Conservation (phyloP, 495 filamentous ascomycete genomes). For the Rostrohypoxylon terebratum region DNA sequence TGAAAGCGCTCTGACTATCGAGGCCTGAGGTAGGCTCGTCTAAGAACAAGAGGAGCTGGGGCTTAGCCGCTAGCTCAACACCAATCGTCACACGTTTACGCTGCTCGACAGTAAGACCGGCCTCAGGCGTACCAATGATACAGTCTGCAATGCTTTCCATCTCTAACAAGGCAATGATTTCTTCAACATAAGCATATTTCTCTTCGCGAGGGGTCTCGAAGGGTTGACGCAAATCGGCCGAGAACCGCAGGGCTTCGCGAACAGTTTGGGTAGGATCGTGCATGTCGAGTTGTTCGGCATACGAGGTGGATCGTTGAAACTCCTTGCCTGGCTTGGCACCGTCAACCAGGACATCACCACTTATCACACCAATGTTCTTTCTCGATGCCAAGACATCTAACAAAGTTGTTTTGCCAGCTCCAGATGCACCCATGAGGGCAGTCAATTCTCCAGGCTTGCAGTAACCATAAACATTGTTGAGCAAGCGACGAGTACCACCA, state of each 20-base stretch:
- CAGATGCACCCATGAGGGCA: constrained; percentile 85
- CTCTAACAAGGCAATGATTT: constrained; percentile 81
- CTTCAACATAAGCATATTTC: constrained; percentile 86
- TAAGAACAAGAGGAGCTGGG: constrained; percentile 85
- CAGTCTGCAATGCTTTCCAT: constrained; percentile 87
- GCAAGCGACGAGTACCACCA: constrained; percentile 72
- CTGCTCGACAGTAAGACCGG: constrained; percentile 90
- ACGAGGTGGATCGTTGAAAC: constrained; percentile 82
- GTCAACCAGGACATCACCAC: constrained; percentile 80
- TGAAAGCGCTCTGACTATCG: constrained; percentile 86
- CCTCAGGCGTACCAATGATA: constrained; percentile 80
- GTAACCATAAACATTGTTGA: constrained; percentile 80
- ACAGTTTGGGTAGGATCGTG: constrained; percentile 84
- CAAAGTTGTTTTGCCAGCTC: constrained; percentile 88
- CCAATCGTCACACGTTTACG: constrained; percentile 92
- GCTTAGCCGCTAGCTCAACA: constrained; percentile 87
- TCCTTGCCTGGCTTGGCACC: constrained; percentile 71
- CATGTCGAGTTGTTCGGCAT: constrained; percentile 85
- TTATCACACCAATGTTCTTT: constrained; percentile 82
- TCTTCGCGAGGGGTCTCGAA: constrained; percentile 73
- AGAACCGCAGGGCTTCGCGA: constrained; percentile 86
- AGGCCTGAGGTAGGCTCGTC: constrained; percentile 93
- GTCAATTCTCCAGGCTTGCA: constrained; percentile 83
- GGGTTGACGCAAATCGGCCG: constrained; percentile 82
- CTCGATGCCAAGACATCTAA: constrained; percentile 81